Evolutionary conservation across 1,284 basidiomycete genomes (phyloP).

Genomic region (Paramarasmius palmivorus): DNA sequence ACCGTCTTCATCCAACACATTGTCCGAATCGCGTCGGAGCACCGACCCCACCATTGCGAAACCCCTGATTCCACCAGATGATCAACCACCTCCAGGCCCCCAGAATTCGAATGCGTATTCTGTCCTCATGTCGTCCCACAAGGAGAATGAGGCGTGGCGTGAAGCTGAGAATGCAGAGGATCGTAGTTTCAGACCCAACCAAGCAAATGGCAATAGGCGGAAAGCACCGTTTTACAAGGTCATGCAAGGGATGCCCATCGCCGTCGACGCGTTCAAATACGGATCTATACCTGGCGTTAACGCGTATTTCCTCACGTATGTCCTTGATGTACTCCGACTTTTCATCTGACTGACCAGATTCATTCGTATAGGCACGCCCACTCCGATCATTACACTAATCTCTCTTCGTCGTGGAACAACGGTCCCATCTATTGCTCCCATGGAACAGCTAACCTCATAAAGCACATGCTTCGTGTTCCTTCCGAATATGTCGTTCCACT

Average conservation of each 20-base stretch:
- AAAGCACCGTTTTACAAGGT: conserved; percentile 94
- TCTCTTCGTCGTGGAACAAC: conserved; percentile 84
- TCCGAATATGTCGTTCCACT: conserved; percentile 85
- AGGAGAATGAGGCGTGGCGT: conserved; percentile 83
- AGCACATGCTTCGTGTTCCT: conserved; percentile 88
- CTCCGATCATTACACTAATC: conserved; percentile 92
- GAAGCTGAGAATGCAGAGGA: conserved; percentile 65
- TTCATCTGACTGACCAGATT: not conserved
- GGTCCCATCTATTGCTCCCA: conserved; percentile 96
- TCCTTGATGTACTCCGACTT: conserved; percentile 10
- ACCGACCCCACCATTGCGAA: no score
- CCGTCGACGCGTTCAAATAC: conserved; percentile 94
- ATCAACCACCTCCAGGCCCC: not conserved
- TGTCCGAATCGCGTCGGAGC: not conserved
- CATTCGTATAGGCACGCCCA: conserved; percentile 79
- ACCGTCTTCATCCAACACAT: not conserved
- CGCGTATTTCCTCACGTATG: conserved; percentile 87
- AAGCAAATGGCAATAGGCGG: conserved; percentile 57
- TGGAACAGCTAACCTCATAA: conserved; percentile 88
- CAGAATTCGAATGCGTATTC: conserved; percentile 58
- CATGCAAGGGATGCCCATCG: conserved; percentile 96
- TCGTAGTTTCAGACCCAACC: conserved; percentile 45
- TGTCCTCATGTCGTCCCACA: conserved; percentile 79
- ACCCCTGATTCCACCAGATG: not conserved
- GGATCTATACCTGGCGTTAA: conserved; percentile 86